phyloP scores from a whole-genome alignment of 1,284 basidiomycete genomes.

The Exobasidium cylindrosporum region DNA sequence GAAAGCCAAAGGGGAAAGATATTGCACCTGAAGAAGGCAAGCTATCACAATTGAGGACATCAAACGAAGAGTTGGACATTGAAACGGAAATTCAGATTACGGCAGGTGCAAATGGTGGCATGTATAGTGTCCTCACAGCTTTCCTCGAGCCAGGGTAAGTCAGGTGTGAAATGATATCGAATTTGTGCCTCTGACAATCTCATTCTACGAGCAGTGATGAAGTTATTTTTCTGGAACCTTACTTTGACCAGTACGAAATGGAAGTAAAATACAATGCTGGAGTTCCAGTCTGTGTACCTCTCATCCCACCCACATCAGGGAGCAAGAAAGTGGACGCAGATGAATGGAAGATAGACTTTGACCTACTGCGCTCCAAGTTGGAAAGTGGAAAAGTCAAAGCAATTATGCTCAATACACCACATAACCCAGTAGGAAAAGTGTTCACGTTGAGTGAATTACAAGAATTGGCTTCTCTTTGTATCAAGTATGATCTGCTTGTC shows the following conservation, averaged over 20 bases:
- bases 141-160: constrained; percentile 33
- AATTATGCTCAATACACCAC: constrained; percentile 63
- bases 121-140: constrained; percentile 46
- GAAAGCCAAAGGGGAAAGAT: constrained; percentile 26
- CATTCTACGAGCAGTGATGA: constrained; percentile 86
- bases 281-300: constrained; percentile 86
- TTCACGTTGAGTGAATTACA: constrained; percentile 80
- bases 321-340: constrained; percentile 31
- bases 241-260: constrained; percentile 86
- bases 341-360: constrained; percentile 62
- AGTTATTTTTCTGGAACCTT: constrained; percentile 92
- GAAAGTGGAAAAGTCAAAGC: constrained; percentile 83
- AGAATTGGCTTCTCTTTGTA: constrained; percentile 76
- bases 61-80: constrained; percentile 69
- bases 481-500: constrained; percentile 88
- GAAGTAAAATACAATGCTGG: constrained; percentile 63
- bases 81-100: constrained; percentile 89
- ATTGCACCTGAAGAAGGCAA: constrained; percentile 34
- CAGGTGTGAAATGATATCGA: too few species aligned
- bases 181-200: constrained; percentile 61
- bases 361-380: constrained; percentile 70
- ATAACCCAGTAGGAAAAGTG: constrained; percentile 77
- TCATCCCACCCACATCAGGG: constrained; percentile 71
- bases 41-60: not conserved
- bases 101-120: constrained; percentile 72